phyloP scores from a whole-genome alignment of 768 basidiomycete species.

The Tylopilus sp. region DNA sequence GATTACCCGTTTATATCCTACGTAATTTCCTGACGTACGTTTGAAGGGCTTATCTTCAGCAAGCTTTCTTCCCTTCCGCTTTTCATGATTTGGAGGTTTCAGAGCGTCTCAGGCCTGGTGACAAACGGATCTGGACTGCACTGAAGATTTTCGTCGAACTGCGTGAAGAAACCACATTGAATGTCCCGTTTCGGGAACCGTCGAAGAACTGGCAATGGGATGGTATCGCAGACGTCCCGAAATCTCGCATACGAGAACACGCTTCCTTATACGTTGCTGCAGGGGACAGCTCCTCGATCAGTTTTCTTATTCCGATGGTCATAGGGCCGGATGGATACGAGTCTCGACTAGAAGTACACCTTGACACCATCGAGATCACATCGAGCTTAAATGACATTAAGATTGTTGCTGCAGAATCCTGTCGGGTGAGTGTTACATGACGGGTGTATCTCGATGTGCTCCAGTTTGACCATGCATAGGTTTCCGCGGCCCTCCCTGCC shows the following conservation, averaged over 20 bases:
- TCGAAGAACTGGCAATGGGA: constrained; percentile 99
- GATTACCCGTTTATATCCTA: not conserved
- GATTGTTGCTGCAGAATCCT: constrained; percentile 73
- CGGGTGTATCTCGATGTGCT: too few relatives aligned
- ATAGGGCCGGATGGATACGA: constrained; percentile 73
- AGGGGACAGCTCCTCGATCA: constrained; percentile 82
- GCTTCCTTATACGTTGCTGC: constrained; percentile 71
- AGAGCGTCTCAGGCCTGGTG: constrained; percentile 63
- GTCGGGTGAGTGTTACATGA: constrained; percentile 60
- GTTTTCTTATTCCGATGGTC: constrained; percentile 81
- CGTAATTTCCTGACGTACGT: constrained; percentile 1
- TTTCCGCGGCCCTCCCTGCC: constrained; percentile 71
- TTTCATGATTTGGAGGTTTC: constrained; percentile 64
- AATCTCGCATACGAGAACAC: constrained; percentile 56
- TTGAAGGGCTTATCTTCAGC: constrained; percentile 69
- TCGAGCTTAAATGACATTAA: constrained; percentile 89
- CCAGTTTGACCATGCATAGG: constrained; percentile 34
- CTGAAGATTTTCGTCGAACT: constrained; percentile 82
- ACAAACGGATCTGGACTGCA: constrained; percentile 78
- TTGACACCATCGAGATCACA: constrained; percentile 71
- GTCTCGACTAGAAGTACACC: constrained; percentile 73
- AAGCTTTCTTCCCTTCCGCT: constrained; percentile 76
- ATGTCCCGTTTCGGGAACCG: constrained; percentile 87
- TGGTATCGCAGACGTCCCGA: constrained; percentile 45
- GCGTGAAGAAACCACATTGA: constrained; percentile 68